A percentile compares a stretch with the other conserved stretches of the same genome.
Conservation (phyloP, 495 filamentous ascomycete species). For the Pseudevernia furfuracea region DNA sequence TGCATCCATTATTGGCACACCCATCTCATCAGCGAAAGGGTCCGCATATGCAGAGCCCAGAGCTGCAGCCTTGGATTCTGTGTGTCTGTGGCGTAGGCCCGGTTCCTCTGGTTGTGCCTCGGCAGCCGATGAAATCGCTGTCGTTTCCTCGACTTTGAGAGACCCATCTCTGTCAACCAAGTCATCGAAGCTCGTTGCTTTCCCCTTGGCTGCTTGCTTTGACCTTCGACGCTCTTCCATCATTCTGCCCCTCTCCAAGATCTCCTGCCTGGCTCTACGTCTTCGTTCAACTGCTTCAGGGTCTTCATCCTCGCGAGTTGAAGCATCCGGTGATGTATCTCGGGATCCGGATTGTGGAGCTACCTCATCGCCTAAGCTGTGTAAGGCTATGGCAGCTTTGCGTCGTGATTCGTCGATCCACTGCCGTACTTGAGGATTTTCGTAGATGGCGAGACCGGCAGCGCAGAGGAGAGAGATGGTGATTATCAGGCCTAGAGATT, state of each 20-base stretch:
- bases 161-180: slow-evolving; percentile 48
- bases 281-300: slow-evolving; percentile 64
- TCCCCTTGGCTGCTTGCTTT: slow-evolving; percentile 19
- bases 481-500: slow-evolving; percentile 60
- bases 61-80: slow-evolving; percentile 44
- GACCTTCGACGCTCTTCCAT: slow-evolving; percentile 36
- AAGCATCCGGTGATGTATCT: slow-evolving; percentile 35
- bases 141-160: slow-evolving; percentile 30
- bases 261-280: slow-evolving; percentile 62
- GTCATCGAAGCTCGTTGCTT: slow-evolving; percentile 43
- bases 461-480: slow-evolving; percentile 68
- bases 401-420: slow-evolving; percentile 69
- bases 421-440: slow-evolving; percentile 70
- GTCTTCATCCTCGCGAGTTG: slow-evolving; percentile 49
- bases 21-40: slow-evolving; percentile 51
- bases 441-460: slow-evolving; percentile 77
- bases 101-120: slow-evolving; percentile 34
- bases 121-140: slow-evolving; percentile 41
- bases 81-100: slow-evolving; percentile 40
- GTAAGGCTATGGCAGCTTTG: slow-evolving; percentile 69
- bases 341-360: slow-evolving; percentile 38
- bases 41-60: slow-evolving; percentile 46
- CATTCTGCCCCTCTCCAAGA: slow-evolving; percentile 52
- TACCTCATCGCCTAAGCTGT: slow-evolving; percentile 69
- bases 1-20: neutral